A percentile compares a stretch with the other conserved stretches of the same genome.
Conservation (phyloP, 441 rosid species). For the Metrosideros polymorpha region DNA sequence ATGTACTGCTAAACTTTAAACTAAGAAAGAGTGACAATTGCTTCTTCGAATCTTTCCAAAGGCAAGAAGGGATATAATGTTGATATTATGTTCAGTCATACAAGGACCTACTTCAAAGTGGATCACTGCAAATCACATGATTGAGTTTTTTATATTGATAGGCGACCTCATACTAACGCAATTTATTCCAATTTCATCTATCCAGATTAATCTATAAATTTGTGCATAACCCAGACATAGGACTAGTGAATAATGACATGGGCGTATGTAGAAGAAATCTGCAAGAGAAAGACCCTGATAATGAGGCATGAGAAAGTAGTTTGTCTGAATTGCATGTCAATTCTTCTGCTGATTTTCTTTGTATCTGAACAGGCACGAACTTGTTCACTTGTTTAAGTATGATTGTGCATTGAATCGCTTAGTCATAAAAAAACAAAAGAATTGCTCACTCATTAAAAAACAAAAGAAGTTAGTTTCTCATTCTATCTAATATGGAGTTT, state of each 20-base stretch:
- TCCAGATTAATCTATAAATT: neutral
- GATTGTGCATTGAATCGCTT: neutral
- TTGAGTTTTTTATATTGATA: neutral
- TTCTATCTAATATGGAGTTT: neutral
- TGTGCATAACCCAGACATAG: neutral
- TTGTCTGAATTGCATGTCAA: neutral
- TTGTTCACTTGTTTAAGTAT: neutral
- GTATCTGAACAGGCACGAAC: neutral
- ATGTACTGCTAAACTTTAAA: neutral
- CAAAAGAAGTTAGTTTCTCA: neutral
- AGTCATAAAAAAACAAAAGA: neutral
- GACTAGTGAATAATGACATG: neutral
- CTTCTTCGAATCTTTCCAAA: neutral
- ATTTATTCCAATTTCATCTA: neutral
- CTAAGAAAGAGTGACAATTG: neutral
- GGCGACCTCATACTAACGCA: neutral
- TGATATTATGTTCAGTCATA: neutral
- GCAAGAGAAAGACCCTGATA: neutral
- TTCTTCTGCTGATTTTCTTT: neutral
- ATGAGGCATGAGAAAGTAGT: neutral
- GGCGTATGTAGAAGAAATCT: neutral
- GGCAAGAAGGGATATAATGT: neutral
- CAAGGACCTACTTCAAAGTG: neutral
- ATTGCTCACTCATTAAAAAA: neutral
- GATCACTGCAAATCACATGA: neutral